Evolutionary conservation across 1,139 yeast species (phyloP).

Genomic region (Candida sp.): DNA sequence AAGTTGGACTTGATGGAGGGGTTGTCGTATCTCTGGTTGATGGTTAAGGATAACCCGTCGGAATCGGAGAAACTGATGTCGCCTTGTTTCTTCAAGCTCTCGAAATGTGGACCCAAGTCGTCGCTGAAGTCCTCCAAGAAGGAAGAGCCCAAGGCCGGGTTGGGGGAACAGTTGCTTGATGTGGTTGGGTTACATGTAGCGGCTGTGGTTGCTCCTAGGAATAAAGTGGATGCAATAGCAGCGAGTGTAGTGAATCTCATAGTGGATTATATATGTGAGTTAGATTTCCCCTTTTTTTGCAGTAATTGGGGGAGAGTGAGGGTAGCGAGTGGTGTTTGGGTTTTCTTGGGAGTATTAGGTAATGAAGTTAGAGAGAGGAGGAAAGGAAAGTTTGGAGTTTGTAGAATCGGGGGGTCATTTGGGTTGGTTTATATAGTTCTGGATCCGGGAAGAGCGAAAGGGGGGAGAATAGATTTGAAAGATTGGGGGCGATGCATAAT

Average conservation of each 20-base stretch:
- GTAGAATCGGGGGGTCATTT: background rate
- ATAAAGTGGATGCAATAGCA: conserved; percentile 10
- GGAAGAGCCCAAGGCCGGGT: conserved; percentile 60
- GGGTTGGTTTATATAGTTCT: background rate
- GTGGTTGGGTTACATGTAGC: conserved; percentile 38
- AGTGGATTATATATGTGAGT: background rate
- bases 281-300: background rate
- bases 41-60: conserved; percentile 61
- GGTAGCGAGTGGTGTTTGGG: background rate
- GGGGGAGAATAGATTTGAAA: background rate
- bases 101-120: conserved; percentile 43
- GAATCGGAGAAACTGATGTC: conserved; percentile 16
- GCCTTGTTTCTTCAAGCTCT: conserved; percentile 29
- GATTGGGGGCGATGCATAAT: background rate
- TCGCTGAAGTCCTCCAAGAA: conserved; percentile 51
- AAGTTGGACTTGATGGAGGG: conserved; percentile 79
- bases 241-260: conserved; percentile 13
- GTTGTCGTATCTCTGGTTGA: conserved; percentile 68
- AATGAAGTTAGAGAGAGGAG: background rate
- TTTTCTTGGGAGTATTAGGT: background rate
- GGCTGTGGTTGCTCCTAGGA: conserved; percentile 2
- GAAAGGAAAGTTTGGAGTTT: background rate
- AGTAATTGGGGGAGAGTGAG: background rate
- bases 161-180: conserved; percentile 34
- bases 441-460: background rate